phyloP scores from a whole-genome alignment of 2,329 filamentous ascomycete species.

The Orbilia javanica region DNA sequence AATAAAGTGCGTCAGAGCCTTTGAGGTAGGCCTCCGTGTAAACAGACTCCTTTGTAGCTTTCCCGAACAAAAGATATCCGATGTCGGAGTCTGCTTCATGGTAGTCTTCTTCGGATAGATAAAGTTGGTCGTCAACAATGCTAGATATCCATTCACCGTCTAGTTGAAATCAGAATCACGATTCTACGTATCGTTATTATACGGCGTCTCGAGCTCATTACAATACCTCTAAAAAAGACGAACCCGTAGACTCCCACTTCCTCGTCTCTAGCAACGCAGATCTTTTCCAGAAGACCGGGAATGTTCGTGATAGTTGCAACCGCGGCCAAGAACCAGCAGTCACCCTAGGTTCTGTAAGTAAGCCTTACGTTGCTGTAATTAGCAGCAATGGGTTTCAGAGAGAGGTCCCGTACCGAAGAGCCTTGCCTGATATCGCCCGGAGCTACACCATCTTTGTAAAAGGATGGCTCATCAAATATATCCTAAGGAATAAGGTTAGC shows the following conservation, averaged over 20 bases:
- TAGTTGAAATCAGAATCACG: slow-evolving; percentile 61
- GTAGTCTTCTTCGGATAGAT: slow-evolving; percentile 81
- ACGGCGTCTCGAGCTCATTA: too few relatives aligned
- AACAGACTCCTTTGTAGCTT: slow-evolving; percentile 75
- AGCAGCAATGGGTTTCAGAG: neutral
- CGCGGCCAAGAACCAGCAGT: slow-evolving; percentile 89
- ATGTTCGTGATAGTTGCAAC: slow-evolving; percentile 82
- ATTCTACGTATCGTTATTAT: neutral
- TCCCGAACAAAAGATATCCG: slow-evolving; percentile 65
- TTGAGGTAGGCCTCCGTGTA: slow-evolving; percentile 80
- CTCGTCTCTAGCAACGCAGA: slow-evolving; percentile 80
- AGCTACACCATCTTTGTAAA: slow-evolving; percentile 81
- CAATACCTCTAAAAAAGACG: slow-evolving; percentile 79
- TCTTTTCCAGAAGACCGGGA: slow-evolving; percentile 76
- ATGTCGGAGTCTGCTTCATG: slow-evolving; percentile 68
- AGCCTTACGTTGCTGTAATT: neutral
- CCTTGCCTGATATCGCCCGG: slow-evolving; percentile 85
- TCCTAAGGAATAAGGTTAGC: slow-evolving; percentile 73
- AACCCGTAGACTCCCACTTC: slow-evolving; percentile 85
- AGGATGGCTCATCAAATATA: slow-evolving; percentile 80
- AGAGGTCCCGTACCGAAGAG: neutral
- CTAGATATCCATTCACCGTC: slow-evolving; percentile 93
- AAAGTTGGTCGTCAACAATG: slow-evolving; percentile 91
- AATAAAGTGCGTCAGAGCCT: slow-evolving; percentile 81
- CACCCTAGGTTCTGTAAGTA: slow-evolving; percentile 70